Evolutionary conservation across 75 land plant species (phyloP), one percentile per base, ranked within the genome.

Genomic region (Selaginella moellendorffii): DNA sequence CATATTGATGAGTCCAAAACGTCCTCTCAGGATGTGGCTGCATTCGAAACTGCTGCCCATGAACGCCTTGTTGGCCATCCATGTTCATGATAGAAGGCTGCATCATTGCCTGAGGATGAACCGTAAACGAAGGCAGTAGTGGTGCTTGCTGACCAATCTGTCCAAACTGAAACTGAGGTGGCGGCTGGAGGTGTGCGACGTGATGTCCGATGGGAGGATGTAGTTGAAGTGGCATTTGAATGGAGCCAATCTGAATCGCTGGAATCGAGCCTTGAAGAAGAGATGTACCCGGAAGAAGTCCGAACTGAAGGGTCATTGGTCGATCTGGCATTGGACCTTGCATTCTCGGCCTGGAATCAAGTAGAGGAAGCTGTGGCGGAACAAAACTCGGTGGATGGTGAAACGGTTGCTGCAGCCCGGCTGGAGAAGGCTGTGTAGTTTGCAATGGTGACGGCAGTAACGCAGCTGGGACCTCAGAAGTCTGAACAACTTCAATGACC

Each of bases 221-320:
- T 9, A 91, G 62, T 70, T 82, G 95, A 1, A 92, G 77, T 27
- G 97, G 97, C 95, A 83, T 91, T 70, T 83, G 96, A 36, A 92
- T 92, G 18, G 97, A 92, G 18, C 97, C 97, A 67, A 92, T 92
- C 78, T 92, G 97, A 63, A 92, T 92, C 23, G 97, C 88, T 28
- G 96, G 96, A 54, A 89, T 74, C 21, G 91, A 80, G 51, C 79
- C 79, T 54, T 83, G 97, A 59, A 92, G 72, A 36, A 92, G 62
- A 29, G 97, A 77, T 42, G 87, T 83, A 31, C 96, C 83, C 36
- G 89, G 85, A 62, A 92, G 80, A 26, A 92, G 77, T 56, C 97
- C 97, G 83, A 92, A 87, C 63, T 88, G 97, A 17, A 92, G 77
- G 31, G 77, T 76, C 46, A 81, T 65, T 28, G 97, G 14, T 14